phyloP scores from a whole-genome alignment of 176 grass and related monocot genomes.

The Oryza longistaminata region DNA sequence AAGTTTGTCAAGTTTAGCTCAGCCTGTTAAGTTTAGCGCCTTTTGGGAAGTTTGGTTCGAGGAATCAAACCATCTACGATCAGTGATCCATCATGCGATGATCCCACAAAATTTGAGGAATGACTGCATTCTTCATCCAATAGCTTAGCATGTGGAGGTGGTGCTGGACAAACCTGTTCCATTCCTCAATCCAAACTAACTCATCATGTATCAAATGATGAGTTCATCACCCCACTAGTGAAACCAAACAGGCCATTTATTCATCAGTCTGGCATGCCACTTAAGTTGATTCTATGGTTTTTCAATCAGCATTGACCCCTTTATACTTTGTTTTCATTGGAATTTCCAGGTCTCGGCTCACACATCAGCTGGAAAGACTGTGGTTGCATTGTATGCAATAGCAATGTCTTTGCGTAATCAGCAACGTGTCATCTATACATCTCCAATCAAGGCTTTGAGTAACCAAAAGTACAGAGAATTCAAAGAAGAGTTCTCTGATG shows the following conservation, averaged over 20 bases:
- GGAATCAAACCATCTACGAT: too few species aligned
- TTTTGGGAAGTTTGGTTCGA: too few species aligned
- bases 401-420: conserved; percentile 90
- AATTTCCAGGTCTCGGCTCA: conserved; percentile 78
- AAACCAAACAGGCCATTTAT: neutral
- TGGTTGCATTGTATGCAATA: conserved; percentile 88
- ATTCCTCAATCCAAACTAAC: neutral
- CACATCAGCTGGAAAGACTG: conserved; percentile 94
- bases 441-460: conserved; percentile 95
- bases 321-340: conserved; percentile 6
- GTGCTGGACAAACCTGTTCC: neutral
- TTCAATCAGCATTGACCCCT: neutral
- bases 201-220: neutral
- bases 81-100: neutral
- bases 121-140: neutral
- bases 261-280: neutral
- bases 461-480: conserved; percentile 98
- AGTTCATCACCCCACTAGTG: neutral
- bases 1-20: neutral
- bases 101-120: neutral
- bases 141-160: neutral
- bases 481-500: conserved; percentile 87
- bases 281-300: neutral
- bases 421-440: conserved; percentile 90
- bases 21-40: neutral